Conservation (phyloP, 148 eudicot genomes). For the Linanthus parryae region DNA sequence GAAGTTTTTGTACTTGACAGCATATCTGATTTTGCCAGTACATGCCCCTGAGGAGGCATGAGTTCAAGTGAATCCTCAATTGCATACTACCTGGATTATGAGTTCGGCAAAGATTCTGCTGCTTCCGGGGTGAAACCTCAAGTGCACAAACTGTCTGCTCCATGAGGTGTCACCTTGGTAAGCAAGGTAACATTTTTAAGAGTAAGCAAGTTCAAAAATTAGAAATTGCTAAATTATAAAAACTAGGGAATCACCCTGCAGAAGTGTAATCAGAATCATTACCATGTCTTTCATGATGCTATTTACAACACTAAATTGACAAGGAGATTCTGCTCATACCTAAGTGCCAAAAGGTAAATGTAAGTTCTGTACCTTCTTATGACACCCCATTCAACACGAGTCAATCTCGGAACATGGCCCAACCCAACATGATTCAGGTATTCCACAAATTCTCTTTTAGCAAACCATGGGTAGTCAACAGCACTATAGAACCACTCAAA, state of each 20-base stretch:
- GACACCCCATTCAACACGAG: conserved; percentile 99
- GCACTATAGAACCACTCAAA: conserved; percentile 99
- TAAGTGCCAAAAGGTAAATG: not conserved
- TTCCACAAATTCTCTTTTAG: conserved; percentile 95
- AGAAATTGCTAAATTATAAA: too few relatives aligned
- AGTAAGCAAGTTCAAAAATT: too few relatives aligned
- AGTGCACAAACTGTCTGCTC: not conserved
- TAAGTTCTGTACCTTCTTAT: conserved; percentile 71
- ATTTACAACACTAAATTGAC: too few relatives aligned
- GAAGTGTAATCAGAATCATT: too few relatives aligned
- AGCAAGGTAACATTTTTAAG: not conserved
- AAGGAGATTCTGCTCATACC: too few relatives aligned
- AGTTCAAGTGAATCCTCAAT: too few relatives aligned
- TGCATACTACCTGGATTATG: not conserved
- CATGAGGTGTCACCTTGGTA: not conserved
- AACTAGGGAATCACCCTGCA: too few relatives aligned
- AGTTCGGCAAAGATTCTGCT: not conserved
- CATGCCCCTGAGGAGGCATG: too few relatives aligned
- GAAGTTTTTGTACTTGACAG: too few relatives aligned
- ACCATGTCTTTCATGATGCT: too few relatives aligned
- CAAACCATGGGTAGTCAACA: conserved; percentile 98
- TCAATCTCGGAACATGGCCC: conserved; percentile 95
- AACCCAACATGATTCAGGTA: conserved; percentile 93
- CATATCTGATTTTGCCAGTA: too few relatives aligned
- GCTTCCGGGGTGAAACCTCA: not conserved